Percentiles rank a stretch among this genome's conserved stretches.
Conservation (phyloP, 2,329 filamentous ascomycete species). For the Westerdykella aurantiaca region DNA sequence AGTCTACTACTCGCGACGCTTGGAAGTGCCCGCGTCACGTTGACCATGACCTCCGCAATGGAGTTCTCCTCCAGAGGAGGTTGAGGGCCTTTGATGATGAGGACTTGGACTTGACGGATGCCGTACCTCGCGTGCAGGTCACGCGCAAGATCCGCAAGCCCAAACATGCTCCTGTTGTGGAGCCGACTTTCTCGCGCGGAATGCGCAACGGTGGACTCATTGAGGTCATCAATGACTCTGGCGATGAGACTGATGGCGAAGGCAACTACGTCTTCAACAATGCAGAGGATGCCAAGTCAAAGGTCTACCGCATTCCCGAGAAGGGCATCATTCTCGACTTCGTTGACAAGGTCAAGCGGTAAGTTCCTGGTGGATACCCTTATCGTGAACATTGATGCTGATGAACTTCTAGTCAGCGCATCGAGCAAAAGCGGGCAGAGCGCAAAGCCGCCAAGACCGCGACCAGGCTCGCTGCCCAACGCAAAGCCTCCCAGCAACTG, state of each 20-base stretch:
- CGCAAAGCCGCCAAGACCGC: slow-evolving; percentile 10
- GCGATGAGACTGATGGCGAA: slow-evolving; percentile 39
- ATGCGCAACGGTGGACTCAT: slow-evolving; percentile 49
- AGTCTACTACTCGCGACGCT: slow-evolving; percentile 56
- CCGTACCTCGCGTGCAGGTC: slow-evolving; percentile 20
- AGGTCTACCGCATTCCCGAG: slow-evolving; percentile 41
- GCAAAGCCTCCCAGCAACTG: slow-evolving; percentile 22
- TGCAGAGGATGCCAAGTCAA: slow-evolving; percentile 38
- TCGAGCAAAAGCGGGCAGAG: neutral
- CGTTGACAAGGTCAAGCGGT: slow-evolving; percentile 55
- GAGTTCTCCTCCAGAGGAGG: slow-evolving; percentile 28
- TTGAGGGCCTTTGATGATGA: slow-evolving; percentile 17
- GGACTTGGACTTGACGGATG: slow-evolving; percentile 27
- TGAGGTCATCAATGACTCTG: slow-evolving; percentile 41
- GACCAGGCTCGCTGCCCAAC: slow-evolving; percentile 13
- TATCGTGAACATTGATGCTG: neutral
- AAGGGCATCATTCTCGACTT: slow-evolving; percentile 51
- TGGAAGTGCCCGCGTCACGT: slow-evolving; percentile 89
- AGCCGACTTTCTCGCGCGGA: slow-evolving; percentile 54
- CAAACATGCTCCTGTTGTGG: slow-evolving; percentile 44
- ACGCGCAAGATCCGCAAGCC: slow-evolving; percentile 45
- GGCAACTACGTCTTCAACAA: slow-evolving; percentile 40
- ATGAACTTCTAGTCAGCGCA: neutral
- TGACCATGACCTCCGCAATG: slow-evolving; percentile 60
- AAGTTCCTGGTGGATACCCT: slow-evolving; percentile 9